Evolutionary conservation across 208 protist species (phyloP).

Genomic region (Tritrichomonas musculus): DNA sequence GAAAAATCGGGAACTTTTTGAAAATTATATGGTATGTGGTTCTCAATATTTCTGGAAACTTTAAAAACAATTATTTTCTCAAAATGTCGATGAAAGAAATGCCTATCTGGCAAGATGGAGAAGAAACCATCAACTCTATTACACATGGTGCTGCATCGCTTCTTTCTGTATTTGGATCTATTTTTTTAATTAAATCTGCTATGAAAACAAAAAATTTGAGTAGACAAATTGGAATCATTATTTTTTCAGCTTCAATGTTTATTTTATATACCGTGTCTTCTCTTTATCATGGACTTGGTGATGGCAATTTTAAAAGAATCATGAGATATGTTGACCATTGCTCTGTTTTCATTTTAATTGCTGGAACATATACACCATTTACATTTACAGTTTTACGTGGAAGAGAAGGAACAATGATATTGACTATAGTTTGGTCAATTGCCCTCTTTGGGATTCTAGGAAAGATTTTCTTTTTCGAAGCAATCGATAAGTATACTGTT

Average conservation of each 20-base stretch:
- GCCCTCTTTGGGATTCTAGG: neutral
- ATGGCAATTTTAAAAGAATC: neutral
- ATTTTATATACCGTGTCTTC: neutral
- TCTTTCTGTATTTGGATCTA: neutral
- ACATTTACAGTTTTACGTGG: neutral
- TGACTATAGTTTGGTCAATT: neutral
- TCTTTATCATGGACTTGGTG: neutral
- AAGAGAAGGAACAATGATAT: neutral
- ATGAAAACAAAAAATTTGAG: neutral
- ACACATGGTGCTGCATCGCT: neutral
- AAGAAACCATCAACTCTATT: neutral
- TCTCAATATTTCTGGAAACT: no score
- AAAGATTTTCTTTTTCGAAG: constrained; percentile 25
- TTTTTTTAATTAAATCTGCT: neutral
- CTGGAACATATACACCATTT: neutral
- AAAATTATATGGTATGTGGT: no score
- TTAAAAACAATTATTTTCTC: no score
- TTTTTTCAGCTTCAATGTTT: neutral
- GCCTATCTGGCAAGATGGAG: neutral
- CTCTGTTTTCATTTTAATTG: neutral
- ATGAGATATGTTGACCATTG: neutral
- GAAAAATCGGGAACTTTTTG: no score
- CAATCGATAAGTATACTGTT: neutral
- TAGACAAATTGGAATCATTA: neutral
- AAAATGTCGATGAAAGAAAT: neutral